Base-by-base conservation (phyloP, 371 early-diverging fungal genomes). In the Mortierella sp. region DNA sequence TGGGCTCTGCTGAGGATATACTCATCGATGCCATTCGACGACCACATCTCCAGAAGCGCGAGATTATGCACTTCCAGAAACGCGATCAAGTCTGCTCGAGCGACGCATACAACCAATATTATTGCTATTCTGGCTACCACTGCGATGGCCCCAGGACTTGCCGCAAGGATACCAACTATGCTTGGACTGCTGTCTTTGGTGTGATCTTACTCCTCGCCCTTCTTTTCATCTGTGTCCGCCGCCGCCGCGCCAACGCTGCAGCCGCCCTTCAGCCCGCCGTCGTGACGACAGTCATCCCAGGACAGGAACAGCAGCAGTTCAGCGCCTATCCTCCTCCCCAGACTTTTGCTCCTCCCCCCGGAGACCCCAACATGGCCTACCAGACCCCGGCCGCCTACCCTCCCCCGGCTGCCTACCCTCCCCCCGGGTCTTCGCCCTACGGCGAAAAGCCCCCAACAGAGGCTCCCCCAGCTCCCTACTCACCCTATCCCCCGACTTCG, bases 311-410 rank as follows among this genome's bases (percentile, higher is more conserved):
- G 1, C 37, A 34, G 37, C 21, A 34, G 31, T 30, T 52, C 17
- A 26, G 31, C 2, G 58, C 49, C 50, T 53, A 53, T 23, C 34
- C 53, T 19, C 72, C 72, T 7, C 53, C 24, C 15, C 49, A 52
- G 17, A 41, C 15, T n/a, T 73, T 34, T 32, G 63, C 67, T 19
- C 73, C 73, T n/a, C 75, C 75, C 26, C 30, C 68, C 1, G 75
- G 75, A 9, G 75, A 73, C 30, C 75, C 75, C 37, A 73, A 68
- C 57, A 37, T 68, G 56, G 75, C 75, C 14, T 73, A 73, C 49
- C 63, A 62, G 41, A 46, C 60, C 6, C 64, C 56, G 11, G 41
- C 52, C 9, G n/a, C 58, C n/a, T 64, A 55, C 42, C 59, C 51
- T 23, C 60, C 66, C 23, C 44, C 66, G 3, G 23, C 64, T 17